Evolutionary conservation across 192 early-diverging fungal genomes (phyloP).

Genomic region (Backusella tuberculispora): DNA sequence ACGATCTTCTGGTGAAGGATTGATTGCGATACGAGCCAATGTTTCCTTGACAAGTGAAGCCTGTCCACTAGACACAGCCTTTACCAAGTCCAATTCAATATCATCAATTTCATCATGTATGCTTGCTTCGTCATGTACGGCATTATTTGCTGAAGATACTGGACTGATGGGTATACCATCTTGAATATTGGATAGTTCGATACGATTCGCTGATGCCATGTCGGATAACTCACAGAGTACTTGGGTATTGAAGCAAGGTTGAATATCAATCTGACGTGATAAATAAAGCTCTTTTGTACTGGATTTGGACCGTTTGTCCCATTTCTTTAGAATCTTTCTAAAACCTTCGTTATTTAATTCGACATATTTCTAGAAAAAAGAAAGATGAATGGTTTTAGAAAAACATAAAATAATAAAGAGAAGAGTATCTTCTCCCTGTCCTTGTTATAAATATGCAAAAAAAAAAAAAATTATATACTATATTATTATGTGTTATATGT

Average conservation of each 20-base stretch:
- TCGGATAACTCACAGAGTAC: constrained; percentile 91
- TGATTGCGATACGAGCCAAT: constrained; percentile 45
- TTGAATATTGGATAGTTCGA: constrained; percentile 75
- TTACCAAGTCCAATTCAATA: constrained; percentile 61
- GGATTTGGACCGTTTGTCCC: constrained; percentile 98
- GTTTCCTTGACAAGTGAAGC: constrained; percentile 54
- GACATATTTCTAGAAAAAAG: constrained; percentile 80
- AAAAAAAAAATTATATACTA: no score
- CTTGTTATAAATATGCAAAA: no score
- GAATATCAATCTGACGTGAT: constrained; percentile 95
- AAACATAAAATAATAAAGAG: not conserved
- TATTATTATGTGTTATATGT: no score
- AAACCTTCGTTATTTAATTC: constrained; percentile 94
- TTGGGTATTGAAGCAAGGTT: constrained; percentile 96
- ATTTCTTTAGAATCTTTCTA: constrained; percentile 99
- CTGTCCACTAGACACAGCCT: constrained; percentile 51
- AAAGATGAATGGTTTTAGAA: not conserved
- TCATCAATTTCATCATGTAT: constrained; percentile 54
- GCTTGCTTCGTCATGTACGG: not conserved
- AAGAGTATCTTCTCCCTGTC: not conserved
- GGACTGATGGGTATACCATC: constrained; percentile 45
- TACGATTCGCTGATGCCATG: constrained; percentile 71
- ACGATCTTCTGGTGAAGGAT: constrained; percentile 51
- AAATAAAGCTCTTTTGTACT: constrained; percentile 98
- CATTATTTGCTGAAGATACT: not conserved